These are phyloP conservation scores for Usnea hakonensis DNA, from an alignment of 495 filamentous ascomycete species.

Conservation along the genomic window DNA sequence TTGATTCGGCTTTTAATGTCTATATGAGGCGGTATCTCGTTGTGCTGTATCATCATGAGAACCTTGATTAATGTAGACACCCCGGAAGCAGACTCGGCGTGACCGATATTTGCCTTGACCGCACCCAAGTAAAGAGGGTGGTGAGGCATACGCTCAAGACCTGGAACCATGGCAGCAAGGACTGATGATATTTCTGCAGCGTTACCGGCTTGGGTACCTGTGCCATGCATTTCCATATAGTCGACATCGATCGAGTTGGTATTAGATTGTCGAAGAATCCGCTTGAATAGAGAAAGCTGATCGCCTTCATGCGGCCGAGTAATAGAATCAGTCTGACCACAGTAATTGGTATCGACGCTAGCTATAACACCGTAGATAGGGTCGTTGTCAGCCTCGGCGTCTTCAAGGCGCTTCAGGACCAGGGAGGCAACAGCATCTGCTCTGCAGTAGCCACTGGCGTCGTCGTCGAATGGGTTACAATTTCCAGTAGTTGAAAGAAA, in stretches of 20 bases:
- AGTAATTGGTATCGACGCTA: slow-evolving; percentile 66
- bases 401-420: slow-evolving; percentile 65
- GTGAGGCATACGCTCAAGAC: slow-evolving; percentile 61
- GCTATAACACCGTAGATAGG: slow-evolving; percentile 61
- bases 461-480: slow-evolving; percentile 73
- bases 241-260: slow-evolving; percentile 62
- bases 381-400: slow-evolving; percentile 68
- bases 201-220: slow-evolving; percentile 75
- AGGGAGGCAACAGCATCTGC: slow-evolving; percentile 65
- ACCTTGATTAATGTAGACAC: slow-evolving; percentile 68
- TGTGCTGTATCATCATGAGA: slow-evolving; percentile 67
- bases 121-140: slow-evolving; percentile 78
- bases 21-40: slow-evolving; percentile 61
- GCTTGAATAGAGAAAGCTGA: slow-evolving; percentile 56
- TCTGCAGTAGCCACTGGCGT: slow-evolving; percentile 71
- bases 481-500: slow-evolving; percentile 40
- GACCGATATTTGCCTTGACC: slow-evolving; percentile 75
- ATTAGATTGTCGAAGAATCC: slow-evolving; percentile 56
- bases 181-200: slow-evolving; percentile 71
- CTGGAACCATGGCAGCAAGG: no score
- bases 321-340: slow-evolving; percentile 69
- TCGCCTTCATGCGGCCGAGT: slow-evolving; percentile 65
- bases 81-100: slow-evolving; percentile 73
- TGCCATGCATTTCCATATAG: slow-evolving; percentile 84
- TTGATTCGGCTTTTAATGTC: slow-evolving; percentile 38